Base-by-base conservation (phyloP, 2,329 filamentous ascomycete species). In the Acrocalymma vagum region DNA sequence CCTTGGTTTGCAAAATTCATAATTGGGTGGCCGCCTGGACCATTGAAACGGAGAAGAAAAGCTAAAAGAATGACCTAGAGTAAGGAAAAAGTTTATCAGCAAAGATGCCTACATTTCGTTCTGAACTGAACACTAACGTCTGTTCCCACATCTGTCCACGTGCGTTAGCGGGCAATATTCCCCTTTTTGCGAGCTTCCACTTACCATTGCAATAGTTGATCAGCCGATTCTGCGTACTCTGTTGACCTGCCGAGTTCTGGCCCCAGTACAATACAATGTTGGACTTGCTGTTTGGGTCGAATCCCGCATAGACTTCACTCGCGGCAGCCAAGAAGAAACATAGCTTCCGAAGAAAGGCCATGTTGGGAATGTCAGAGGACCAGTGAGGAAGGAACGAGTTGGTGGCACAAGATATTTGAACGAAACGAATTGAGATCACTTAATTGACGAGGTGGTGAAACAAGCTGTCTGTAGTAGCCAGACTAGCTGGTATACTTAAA, bases 231-330 rank as follows among this genome's bases (percentile, higher is more conserved):
- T 59, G 51, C 1, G 51, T 47, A 25, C 24, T 58, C 9, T 37
- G 29, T 24, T 38, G 38, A 10, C 28, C 46, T 13, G 45, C 45
- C n/a, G 54, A 55, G 42, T 58, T 58, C 67, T 55, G 67, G 72
- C 84, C 85, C 85, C 85, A 88, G 64, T 88, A 88, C 2, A 87
- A 74, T 17, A 79, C 83, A 38, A 88, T 60, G 54, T 86, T 87
- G 33, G 38, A 53, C 25, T 55, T 55, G 24, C 51, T 48, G 8
- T 26, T 42, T 2, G 45, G 22, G 34, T 51, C 48, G 35, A 56
- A 63, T 18, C 46, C 53, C 13, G 57, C 58, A n/a, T 34, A 27
- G 27, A 48, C 50, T 16, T 6, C 22, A 16, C 21, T 16, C n/a
- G 23, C 5, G 22, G 15, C 9, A 16, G 6, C n/a, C n/a, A n/a